These are phyloP conservation scores for Halocafeteria seosinensis DNA, from an alignment of 108 stramenopile species.

Conservation along the genomic window DNA sequence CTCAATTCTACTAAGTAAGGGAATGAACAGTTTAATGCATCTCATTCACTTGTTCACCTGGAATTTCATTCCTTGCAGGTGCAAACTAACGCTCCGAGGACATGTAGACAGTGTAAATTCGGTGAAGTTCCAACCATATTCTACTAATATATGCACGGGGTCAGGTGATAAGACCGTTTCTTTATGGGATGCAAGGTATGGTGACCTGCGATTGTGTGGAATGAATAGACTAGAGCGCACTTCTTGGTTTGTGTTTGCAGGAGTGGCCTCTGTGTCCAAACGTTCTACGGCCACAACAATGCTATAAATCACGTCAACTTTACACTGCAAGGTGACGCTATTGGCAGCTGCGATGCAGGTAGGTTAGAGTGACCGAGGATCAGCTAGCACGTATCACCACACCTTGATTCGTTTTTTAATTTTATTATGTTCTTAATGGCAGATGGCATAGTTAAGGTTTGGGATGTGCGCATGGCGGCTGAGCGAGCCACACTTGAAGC, in stretches of 20 bases:
- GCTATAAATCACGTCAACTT: constrained; percentile 36
- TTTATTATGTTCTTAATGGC: too few relatives aligned
- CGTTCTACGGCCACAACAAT: constrained; percentile 48
- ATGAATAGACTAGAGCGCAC: not conserved
- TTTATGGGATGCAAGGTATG: constrained; percentile 44
- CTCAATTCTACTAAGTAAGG: constrained; percentile 17
- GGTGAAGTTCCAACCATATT: constrained; percentile 42
- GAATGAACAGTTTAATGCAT: too few relatives aligned
- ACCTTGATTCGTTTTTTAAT: too few relatives aligned
- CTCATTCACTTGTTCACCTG: too few relatives aligned
- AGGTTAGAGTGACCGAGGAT: too few relatives aligned
- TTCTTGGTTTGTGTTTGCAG: not conserved
- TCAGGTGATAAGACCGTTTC: constrained; percentile 46
- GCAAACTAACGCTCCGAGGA: constrained; percentile 42
- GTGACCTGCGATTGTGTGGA: too few relatives aligned
- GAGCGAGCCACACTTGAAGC: constrained; percentile 33
- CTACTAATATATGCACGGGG: constrained; percentile 40
- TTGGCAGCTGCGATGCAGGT: constrained; percentile 45
- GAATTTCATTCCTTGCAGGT: too few relatives aligned
- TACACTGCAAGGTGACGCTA: constrained; percentile 33
- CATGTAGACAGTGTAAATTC: constrained; percentile 47
- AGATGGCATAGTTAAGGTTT: constrained; percentile 35
- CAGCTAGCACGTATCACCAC: too few relatives aligned
- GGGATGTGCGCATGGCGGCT: constrained; percentile 46
- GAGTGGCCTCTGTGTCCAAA: constrained; percentile 34